A percentile compares a stretch with the other conserved stretches of the same genome.
These are phyloP conservation scores for Chrysoporthe austroafricana DNA, from an alignment of 2,329 filamentous ascomycete genomes.

Conservation along the genomic window DNA sequence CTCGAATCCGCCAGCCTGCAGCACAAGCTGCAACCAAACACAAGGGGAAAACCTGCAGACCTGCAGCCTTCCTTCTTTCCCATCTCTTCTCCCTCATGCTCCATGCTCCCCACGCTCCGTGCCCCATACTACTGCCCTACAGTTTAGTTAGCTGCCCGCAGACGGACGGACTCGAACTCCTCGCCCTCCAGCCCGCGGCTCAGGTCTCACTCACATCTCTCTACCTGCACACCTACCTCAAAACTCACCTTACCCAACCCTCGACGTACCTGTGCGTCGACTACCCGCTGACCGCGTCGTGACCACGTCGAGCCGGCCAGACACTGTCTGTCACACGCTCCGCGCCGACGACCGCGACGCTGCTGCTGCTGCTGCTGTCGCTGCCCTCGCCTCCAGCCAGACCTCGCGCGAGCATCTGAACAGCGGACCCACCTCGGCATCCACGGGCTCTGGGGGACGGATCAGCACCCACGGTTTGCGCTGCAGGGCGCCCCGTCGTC, in stretches of 20 bases:
- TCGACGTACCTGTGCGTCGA: conserved; percentile 1
- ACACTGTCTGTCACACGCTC: neutral
- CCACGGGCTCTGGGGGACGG: conserved; percentile 3
- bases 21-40: neutral
- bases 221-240: neutral
- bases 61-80: conserved; percentile 17
- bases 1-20: conserved; percentile 23
- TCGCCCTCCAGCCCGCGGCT: conserved; percentile 25
- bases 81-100: conserved; percentile 7
- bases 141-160: no score
- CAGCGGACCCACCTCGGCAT: neutral
- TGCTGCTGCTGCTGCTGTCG: neutral
- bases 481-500: conserved; percentile 27
- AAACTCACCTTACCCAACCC: conserved; percentile 9
- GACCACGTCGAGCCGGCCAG: neutral
- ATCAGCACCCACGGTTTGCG: conserved; percentile 19
- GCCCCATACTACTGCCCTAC: neutral
- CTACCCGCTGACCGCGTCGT: neutral
- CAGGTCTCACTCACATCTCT: conserved; percentile 23
- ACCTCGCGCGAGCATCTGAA: neutral
- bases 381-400: conserved; percentile 17
- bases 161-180: conserved; percentile 6
- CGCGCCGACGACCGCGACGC: neutral
- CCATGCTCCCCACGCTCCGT: neutral
- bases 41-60: conserved; percentile 15